Conservation (phyloP, 495 filamentous ascomycete genomes). For the Glutinoglossum americanum region DNA sequence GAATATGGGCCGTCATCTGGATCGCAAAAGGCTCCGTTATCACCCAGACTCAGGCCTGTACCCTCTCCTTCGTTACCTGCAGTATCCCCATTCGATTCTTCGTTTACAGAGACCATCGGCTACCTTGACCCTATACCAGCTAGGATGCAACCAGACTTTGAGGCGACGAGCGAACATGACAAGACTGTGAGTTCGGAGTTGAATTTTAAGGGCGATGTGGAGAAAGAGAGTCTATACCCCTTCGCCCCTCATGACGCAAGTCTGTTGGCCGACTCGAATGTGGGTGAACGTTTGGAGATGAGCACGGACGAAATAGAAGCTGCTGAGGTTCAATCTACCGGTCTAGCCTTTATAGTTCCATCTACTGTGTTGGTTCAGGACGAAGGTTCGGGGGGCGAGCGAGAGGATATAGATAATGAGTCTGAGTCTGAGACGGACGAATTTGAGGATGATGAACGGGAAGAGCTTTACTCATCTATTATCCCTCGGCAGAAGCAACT, state of each 20-base stretch:
- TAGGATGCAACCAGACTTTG: not conserved
- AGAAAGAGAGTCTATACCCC: not conserved
- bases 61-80: constrained; percentile 12
- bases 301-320: not conserved
- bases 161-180: not conserved
- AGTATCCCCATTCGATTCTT: constrained; percentile 12
- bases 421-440: not conserved
- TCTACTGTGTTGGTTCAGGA: not conserved
- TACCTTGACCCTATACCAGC: not conserved
- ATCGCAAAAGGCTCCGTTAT: constrained; percentile 6
- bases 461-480: not conserved
- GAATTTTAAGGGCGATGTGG: not conserved
- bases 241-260: not conserved
- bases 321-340: not conserved
- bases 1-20: not conserved
- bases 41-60: constrained; percentile 13
- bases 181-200: not conserved
- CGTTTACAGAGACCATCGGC: constrained; percentile 2
- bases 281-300: not conserved
- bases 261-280: not conserved
- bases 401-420: not conserved
- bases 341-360: not conserved
- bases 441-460: not conserved
- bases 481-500: not conserved
- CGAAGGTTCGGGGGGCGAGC: not conserved